A percentile compares a stretch with the other conserved stretches of the same genome.
Evolutionary conservation across 176 grass and related monocot genomes (phyloP).

Genomic region (Alloteropsis semialata): DNA sequence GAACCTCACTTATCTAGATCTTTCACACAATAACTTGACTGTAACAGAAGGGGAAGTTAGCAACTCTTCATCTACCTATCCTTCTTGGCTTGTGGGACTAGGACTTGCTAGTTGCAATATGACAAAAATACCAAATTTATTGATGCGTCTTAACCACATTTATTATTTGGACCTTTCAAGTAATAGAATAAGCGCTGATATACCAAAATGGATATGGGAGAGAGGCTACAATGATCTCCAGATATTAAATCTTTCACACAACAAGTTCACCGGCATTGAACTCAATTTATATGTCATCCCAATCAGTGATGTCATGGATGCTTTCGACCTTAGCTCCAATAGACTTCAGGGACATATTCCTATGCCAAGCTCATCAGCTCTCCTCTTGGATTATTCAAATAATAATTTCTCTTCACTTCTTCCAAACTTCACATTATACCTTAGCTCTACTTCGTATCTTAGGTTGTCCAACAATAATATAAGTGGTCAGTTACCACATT

Average conservation of each 20-base stretch:
- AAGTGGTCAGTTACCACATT: not conserved
- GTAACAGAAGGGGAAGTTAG: not conserved
- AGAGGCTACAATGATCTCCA: not conserved
- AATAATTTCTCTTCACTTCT: slow-evolving; percentile 5
- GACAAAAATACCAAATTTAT: not conserved
- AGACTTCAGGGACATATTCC: slow-evolving; percentile 3
- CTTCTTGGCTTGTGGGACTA: accelerated
- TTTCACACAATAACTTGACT: too few species aligned
- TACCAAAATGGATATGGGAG: slow-evolving; percentile 41
- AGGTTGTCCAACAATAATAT: slow-evolving; percentile 12
- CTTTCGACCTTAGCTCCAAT: slow-evolving; percentile 12
- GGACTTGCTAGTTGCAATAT: slow-evolving; percentile 21
- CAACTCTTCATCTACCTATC: not conserved
- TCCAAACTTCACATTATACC: slow-evolving; percentile 12
- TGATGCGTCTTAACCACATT: not conserved
- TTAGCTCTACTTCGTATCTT: not conserved
- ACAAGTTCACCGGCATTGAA: not conserved
- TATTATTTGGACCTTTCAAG: slow-evolving; percentile 20
- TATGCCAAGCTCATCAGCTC: not conserved
- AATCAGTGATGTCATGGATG: accelerated
- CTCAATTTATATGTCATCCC: slow-evolving; percentile 1
- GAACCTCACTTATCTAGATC: too few species aligned
- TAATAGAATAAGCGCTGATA: slow-evolving; percentile 16
- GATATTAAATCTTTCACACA: slow-evolving; percentile 14
- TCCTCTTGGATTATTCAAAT: not conserved